Evolutionary conservation across 1,284 basidiomycete species (phyloP).

Genomic region (Marasmius oreades): DNA sequence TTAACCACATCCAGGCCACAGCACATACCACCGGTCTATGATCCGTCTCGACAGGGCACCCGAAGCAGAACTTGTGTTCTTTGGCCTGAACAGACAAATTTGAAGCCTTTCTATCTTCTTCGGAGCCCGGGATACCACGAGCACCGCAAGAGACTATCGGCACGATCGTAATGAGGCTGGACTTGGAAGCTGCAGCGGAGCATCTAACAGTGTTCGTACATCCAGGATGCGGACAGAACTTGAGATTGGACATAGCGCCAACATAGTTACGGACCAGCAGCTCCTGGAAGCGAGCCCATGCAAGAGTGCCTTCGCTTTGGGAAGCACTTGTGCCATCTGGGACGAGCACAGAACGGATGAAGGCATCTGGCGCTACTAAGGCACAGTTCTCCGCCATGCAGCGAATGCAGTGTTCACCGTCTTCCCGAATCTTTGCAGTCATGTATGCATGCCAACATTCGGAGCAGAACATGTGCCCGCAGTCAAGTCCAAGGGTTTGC

Average conservation of each 20-base stretch:
- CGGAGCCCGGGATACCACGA: conserved; percentile 30
- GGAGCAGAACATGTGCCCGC: conserved; percentile 81
- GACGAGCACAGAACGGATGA: conserved; percentile 44
- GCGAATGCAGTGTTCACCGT: conserved; percentile 84
- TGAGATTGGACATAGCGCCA: conserved; percentile 76
- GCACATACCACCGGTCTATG: conserved; percentile 91
- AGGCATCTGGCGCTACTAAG: conserved; percentile 67
- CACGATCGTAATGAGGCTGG: conserved; percentile 76
- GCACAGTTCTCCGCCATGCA: conserved; percentile 94
- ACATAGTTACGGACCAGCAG: conserved; percentile 91
- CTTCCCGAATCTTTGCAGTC: conserved; percentile 83
- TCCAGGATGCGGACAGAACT: conserved; percentile 89
- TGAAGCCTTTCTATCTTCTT: background rate
- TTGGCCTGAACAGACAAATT: conserved; percentile 28
- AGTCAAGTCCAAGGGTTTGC: conserved; percentile 63
- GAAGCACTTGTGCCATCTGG: conserved; percentile 18
- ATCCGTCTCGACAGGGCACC: conserved; percentile 81
- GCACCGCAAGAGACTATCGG: conserved; percentile 87
- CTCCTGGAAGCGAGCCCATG: conserved; percentile 75
- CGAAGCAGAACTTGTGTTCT: conserved; percentile 86
- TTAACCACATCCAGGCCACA: conserved; percentile 91
- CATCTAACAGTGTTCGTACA: conserved; percentile 91
- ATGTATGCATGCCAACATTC: conserved; percentile 89
- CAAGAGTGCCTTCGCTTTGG: conserved; percentile 36
- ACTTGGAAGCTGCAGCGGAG: conserved; percentile 66